These are phyloP conservation scores for Ophiostoma fasciatum DNA, from an alignment of 2,329 filamentous ascomycete species.

Conservation along the genomic window DNA sequence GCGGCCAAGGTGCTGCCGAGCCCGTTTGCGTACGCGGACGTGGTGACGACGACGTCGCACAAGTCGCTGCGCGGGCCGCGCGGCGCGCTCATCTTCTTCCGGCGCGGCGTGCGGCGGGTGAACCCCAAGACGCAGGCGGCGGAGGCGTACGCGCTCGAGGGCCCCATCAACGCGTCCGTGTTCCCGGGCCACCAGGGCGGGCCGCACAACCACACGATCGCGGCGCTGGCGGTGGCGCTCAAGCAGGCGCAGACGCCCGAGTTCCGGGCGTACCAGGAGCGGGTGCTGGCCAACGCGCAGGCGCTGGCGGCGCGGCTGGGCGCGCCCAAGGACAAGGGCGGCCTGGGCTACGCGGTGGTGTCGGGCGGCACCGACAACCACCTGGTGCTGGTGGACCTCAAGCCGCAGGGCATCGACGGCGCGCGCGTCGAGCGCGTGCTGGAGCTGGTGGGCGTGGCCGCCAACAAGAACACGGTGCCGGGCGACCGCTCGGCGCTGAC, in stretches of 20 bases:
- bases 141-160: constrained; percentile 78
- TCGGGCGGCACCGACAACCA: constrained; percentile 95
- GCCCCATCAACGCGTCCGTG: constrained; percentile 87
- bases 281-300: constrained; percentile 83
- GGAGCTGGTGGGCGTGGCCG: constrained; percentile 87
- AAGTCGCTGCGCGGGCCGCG: constrained; percentile 91
- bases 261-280: constrained; percentile 84
- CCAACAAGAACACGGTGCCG: constrained; percentile 98
- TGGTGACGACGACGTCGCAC: constrained; percentile 96
- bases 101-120: constrained; percentile 72
- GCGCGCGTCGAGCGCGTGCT: constrained; percentile 79
- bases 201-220: constrained; percentile 98
- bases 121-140: constrained; percentile 79
- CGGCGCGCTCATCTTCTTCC: constrained; percentile 97
- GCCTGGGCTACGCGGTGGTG: constrained; percentile 76
- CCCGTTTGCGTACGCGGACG: constrained; percentile 79
- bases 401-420: constrained; percentile 76
- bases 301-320: constrained; percentile 59
- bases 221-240: constrained; percentile 81
- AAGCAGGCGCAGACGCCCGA: constrained; percentile 84
- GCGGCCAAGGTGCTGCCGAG: constrained; percentile 83
- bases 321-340: constrained; percentile 56
- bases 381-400: constrained; percentile 82
- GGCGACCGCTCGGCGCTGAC: constrained; percentile 89
- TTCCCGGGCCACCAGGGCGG: constrained; percentile 98